Conservation (phyloP, 306 rosid genomes). For the Fagus crenata region DNA sequence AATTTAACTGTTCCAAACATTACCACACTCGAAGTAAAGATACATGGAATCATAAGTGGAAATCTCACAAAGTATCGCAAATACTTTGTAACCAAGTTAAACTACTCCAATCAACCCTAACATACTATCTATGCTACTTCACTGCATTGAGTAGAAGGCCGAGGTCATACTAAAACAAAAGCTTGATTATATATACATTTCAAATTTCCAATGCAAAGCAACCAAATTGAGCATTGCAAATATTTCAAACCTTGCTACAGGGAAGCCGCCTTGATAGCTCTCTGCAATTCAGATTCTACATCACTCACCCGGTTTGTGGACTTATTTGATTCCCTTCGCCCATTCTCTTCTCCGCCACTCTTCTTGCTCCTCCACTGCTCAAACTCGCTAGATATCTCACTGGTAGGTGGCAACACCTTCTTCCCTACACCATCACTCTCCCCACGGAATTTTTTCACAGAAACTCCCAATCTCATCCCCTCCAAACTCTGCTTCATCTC, state of each 20-base stretch:
- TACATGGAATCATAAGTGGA: slow-evolving; percentile 5
- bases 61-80: background rate
- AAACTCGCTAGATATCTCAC: slow-evolving; percentile 41
- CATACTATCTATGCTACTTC: slow-evolving; percentile 10
- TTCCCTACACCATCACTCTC: slow-evolving; percentile 30
- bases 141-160: background rate
- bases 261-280: slow-evolving; percentile 80
- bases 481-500: slow-evolving; percentile 63
- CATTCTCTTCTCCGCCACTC: slow-evolving; percentile 50
- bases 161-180: background rate
- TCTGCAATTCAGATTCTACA: slow-evolving; percentile 80
- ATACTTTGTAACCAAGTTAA: background rate
- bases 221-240: slow-evolving; percentile 22
- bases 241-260: slow-evolving; percentile 44
- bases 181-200: slow-evolving; percentile 36
- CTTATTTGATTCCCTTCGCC: slow-evolving; percentile 43
- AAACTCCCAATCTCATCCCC: slow-evolving; percentile 50
- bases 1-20: background rate
- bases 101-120: slow-evolving; percentile 13
- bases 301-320: slow-evolving; percentile 40
- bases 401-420: slow-evolving; percentile 19
- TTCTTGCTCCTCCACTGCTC: slow-evolving; percentile 58
- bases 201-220: slow-evolving; percentile 19
- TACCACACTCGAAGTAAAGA: background rate
- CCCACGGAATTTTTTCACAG: slow-evolving; percentile 22